phyloP scores from a whole-genome alignment of 495 filamentous ascomycete genomes.

The Penicillium malachiteum region DNA sequence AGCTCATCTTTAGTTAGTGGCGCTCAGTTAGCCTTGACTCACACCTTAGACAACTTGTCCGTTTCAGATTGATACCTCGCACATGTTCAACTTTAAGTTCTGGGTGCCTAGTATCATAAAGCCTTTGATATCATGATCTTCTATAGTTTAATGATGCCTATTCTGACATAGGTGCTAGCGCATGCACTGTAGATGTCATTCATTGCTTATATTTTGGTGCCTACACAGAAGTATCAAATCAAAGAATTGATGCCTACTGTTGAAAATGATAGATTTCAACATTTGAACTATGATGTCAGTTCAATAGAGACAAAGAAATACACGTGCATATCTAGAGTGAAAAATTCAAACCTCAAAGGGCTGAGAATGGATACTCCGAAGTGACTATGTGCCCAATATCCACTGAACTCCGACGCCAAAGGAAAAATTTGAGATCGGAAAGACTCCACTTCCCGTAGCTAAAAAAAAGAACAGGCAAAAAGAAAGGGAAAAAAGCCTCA shows the following conservation, averaged over 20 bases:
- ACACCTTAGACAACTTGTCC: neutral
- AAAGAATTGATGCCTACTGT: no score
- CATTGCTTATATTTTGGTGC: neutral
- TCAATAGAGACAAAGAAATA: no score
- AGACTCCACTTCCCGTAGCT: conserved; percentile 6
- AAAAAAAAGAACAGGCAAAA: neutral
- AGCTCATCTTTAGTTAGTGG: neutral
- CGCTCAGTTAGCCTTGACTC: neutral
- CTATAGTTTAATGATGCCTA: no score
- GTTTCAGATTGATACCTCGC: no score
- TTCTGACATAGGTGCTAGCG: neutral
- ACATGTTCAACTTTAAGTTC: neutral
- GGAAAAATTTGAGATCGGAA: neutral
- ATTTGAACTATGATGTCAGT: no score
- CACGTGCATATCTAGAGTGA: no score
- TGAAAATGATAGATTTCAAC: no score
- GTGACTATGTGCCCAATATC: neutral
- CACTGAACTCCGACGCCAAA: neutral
- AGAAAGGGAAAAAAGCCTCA: no score
- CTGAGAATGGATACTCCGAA: neutral
- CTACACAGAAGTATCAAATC: no score
- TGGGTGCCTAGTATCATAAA: neutral
- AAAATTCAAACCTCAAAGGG: neutral
- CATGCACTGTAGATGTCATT: neutral
- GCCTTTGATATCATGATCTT: neutral